Conservation (phyloP, 2,329 filamentous ascomycete genomes). For the Arthrobotrys iridis region DNA sequence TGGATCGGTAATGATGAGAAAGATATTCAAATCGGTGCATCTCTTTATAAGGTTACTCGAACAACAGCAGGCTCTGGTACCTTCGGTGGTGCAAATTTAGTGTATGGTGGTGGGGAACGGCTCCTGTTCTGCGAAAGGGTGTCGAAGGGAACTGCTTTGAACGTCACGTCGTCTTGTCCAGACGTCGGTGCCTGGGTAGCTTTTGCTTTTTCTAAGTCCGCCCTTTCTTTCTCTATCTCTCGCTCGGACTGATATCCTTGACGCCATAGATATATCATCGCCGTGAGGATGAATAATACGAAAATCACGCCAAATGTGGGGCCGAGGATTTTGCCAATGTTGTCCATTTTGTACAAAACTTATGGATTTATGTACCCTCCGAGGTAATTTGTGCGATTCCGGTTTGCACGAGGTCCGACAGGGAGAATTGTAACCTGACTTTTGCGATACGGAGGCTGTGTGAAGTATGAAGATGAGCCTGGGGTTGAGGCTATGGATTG, state of each 20-base stretch:
- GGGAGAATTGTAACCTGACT: too few relatives aligned
- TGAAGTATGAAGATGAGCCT: too few relatives aligned
- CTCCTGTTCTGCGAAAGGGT: not conserved
- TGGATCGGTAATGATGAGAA: too few relatives aligned
- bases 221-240: constrained; percentile 27
- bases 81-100: constrained; percentile 6
- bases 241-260: constrained; percentile 27
- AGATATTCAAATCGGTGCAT: too few relatives aligned
- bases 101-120: constrained; percentile 39
- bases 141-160: constrained; percentile 26
- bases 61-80: constrained; percentile 46
- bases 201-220: constrained; percentile 6
- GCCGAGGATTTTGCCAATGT: constrained; percentile 17
- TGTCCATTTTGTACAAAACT: not conserved
- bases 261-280: constrained; percentile 37
- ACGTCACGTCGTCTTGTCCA: not conserved
- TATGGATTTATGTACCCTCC: too few relatives aligned
- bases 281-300: constrained; percentile 12
- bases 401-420: too few relatives aligned
- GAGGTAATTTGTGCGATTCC: too few relatives aligned
- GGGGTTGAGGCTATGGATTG: too few relatives aligned
- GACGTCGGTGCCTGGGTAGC: not conserved
- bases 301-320: constrained; percentile 29
- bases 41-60: constrained; percentile 12
- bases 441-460: too few relatives aligned